Evolutionary conservation across 2,329 filamentous ascomycete genomes (phyloP), one percentile per base, ranked within the genome.

Genomic region (Alternaria sp.): DNA sequence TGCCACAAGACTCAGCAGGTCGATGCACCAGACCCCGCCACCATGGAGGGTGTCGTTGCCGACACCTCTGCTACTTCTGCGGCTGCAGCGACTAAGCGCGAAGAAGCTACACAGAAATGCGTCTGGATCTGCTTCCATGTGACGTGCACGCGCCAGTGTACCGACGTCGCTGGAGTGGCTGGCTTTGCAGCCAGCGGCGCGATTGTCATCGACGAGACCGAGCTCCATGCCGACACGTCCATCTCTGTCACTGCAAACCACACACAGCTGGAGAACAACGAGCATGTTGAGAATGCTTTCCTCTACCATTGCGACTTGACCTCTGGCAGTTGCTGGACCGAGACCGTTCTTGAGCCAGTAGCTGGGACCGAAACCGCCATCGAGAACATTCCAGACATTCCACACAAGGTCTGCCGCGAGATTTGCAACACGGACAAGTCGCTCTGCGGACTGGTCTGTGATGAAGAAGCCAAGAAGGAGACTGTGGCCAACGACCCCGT

Each of bases 181-280:
- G 32, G 28, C 8, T n/a, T 25, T 21, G 44, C 44, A 26, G 40
- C 50, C 17, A 30, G 26, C 23, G 43, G 8, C 17, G 51, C 58
- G 30, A 52, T 61, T 21, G 51, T 61, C 58, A 49, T 61, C 30
- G 23, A 50, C n/a, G 51, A 61, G 51, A 30, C 50, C 6, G 30
- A 36, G 17, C 17, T 61, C 17, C 26, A 56, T 15, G 43, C 28
- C n/a, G 40, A 45, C 23, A 53, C 40, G 15, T 28, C 58, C 9
- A 21, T 61, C 51, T 56, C 44, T 2, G 46, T 61, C 15, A 19
- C 10, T 43, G 23, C 52, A 15, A 43, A 26, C 49, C 49, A 52
- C 3, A 19, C 49, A 21, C 57, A 60, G 36, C 40, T 60, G 43
- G 26, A 26, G 8, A 52, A 40, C 36, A 40, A 40, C 36, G 36